Conservation (phyloP, 2,329 filamentous ascomycete species). For the Kalmusia sp. region DNA sequence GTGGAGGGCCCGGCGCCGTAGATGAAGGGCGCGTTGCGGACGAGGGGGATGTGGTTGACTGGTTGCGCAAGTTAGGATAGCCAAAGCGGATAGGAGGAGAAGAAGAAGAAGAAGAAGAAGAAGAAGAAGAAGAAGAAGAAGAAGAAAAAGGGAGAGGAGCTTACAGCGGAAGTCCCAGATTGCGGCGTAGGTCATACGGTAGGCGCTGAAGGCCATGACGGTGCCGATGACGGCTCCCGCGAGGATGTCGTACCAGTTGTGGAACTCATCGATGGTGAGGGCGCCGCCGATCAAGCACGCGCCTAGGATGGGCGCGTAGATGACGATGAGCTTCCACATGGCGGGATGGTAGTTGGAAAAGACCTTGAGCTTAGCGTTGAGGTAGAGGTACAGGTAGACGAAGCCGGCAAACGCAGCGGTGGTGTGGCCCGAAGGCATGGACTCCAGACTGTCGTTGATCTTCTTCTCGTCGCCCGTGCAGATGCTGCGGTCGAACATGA, state of each 20-base stretch:
- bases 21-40: conserved; percentile 62
- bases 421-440: conserved; percentile 76
- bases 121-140: not conserved
- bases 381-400: conserved; percentile 73
- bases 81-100: not conserved
- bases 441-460: conserved; percentile 74
- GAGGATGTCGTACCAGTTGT: conserved; percentile 78
- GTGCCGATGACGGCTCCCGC: conserved; percentile 71
- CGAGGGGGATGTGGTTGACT: conserved; percentile 69
- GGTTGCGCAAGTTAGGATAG: not conserved
- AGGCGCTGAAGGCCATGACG: conserved; percentile 68
- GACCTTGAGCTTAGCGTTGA: conserved; percentile 81
- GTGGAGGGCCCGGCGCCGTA: conserved; percentile 53
- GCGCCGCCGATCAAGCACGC: conserved; percentile 73
- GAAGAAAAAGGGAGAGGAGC: not conserved
- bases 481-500: conserved; percentile 74
- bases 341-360: conserved; percentile 75
- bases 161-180: conserved; percentile 71
- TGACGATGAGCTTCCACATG: conserved; percentile 74
- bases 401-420: conserved; percentile 77
- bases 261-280: conserved; percentile 74
- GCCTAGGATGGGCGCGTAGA: conserved; percentile 71
- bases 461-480: conserved; percentile 71
- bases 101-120: not conserved
- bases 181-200: conserved; percentile 71